Evolutionary conservation across 129 eudicot genomes (phyloP), one percentile per base, ranked within the genome.

Genomic region (Helianthus tuberosus): DNA sequence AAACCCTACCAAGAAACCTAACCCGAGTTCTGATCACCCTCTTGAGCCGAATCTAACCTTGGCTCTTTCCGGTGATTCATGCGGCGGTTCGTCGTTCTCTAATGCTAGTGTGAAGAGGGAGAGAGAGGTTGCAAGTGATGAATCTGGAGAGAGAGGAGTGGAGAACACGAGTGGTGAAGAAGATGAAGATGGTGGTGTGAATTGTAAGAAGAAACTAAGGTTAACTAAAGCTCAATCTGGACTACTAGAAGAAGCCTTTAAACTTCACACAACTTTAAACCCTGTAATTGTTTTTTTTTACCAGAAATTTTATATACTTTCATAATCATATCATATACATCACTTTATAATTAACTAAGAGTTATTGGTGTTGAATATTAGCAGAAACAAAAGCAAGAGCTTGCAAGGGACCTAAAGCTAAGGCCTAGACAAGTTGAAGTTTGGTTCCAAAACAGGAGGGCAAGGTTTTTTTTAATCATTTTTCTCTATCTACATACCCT

Each of bases 351-450:
- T 23, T 69, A 69, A 27, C 38, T 69, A 69, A 77, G 1, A 49
- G 23, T 35, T 71, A 51, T 62, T 77, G 66, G 44, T 51, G 67
- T 65, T 79, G 60, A 43, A 41, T 39, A 70, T 73, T 76, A 73
- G 75, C 95, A 89, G 98, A 88, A 86, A 68, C 96, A 93, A 81
- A 93, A 93, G 79, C 96, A 87, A 57, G 89, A 83, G n/a, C 83
- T 93, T 74, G 98, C 98, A 12, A 74, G 80, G 47, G 80, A 84
- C 59, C 55, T 93, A 57, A 89, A 82, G 75, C 84, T 93, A 23
- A 88, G 96, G 84, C 92, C 98, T 0, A 84, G 98, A 39, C 98
- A 93, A 80, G 96, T 93, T 74, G 98, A 92, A 81, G 98, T 89
- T 51, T 92, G 98, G 98, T 92, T 92, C 76, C 98, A 92, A 64